Evolutionary conservation across 306 rosid species (phyloP).

Genomic region (Arachis stenosperma): DNA sequence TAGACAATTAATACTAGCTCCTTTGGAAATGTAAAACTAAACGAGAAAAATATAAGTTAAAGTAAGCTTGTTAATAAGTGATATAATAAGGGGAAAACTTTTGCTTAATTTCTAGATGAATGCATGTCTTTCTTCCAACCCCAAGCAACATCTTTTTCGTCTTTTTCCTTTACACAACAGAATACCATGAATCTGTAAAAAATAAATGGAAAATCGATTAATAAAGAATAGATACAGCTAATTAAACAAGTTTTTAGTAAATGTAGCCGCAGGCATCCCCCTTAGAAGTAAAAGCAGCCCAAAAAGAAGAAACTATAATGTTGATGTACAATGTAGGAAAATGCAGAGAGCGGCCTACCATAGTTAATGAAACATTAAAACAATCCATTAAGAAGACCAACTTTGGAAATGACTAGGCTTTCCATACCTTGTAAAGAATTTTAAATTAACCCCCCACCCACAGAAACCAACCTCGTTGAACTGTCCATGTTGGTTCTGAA

Average conservation of each 20-base stretch:
- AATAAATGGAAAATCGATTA: slow-evolving; percentile 7
- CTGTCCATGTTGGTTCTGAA: not conserved
- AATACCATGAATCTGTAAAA: no score
- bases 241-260: slow-evolving; percentile 20
- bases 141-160: not conserved
- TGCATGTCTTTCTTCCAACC: not conserved
- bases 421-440: slow-evolving; percentile 5
- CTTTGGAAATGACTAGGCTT: slow-evolving; percentile 1
- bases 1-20: not conserved
- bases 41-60: not conserved
- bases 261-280: slow-evolving; percentile 3
- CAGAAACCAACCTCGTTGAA: no score
- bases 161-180: no score
- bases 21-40: not conserved
- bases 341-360: not conserved
- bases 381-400: slow-evolving; percentile 25
- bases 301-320: slow-evolving; percentile 25
- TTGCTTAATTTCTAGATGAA: not conserved
- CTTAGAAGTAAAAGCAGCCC: slow-evolving; percentile 25
- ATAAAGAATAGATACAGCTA: slow-evolving; percentile 12
- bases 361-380: slow-evolving; percentile 18
- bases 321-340: slow-evolving; percentile 45
- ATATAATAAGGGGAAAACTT: no score
- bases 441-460: slow-evolving; percentile 2
- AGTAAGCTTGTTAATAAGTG: not conserved